Evolutionary conservation across 306 rosid genomes (phyloP), one percentile per base, ranked within the genome.

Genomic region (Sesbania bispinosa): DNA sequence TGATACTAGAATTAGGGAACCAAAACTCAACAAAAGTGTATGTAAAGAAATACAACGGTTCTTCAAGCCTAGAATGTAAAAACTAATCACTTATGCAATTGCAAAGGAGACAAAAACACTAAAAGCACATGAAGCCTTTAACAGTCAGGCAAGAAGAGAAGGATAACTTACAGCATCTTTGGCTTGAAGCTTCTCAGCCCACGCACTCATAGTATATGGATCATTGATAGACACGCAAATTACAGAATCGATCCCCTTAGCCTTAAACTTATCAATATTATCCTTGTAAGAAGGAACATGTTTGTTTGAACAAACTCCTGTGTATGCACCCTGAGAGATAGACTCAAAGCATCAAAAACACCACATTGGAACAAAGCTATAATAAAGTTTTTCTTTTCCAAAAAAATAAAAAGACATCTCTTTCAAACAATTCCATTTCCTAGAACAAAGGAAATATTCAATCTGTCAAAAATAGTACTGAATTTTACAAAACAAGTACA

Each of bases 251-350:
- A 90, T 60, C 48, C 96, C 92, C 68, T 87, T 88, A 16, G 84
- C 92, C 89, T 85, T 93, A 76, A 90, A 87, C 78, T 90, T 88
- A 6, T 85, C 90, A 67, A 84, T 66, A 41, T 80, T 91, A 38
- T 87, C 86, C 80, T 81, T 90, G 90, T 90, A 93, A 75, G 94
- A 30, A 45, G 98, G 97, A 36, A 93, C 97, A 72, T 93, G 98
- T 84, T 88, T 87, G 82, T 47, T 73, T 30, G 98, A 88, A 81
- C 98, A 93, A 67, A 93, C 98, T 52, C 98, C 96, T 0, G 97
- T 93, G 26, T 88, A 88, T 64, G 98, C 98, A 78, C 98, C 98
- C 98, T 93, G 80, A 66, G 21, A 79, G 53, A 63, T 14, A 15
- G 21, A 16, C 33, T 27, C 66, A 64, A 67, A 46, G 10, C 77